Percentiles rank a stretch among this genome's conserved stretches.
These are phyloP conservation scores for Agapanthus africanus DNA, from an alignment of 106 monocot species.

Conservation along the genomic window DNA sequence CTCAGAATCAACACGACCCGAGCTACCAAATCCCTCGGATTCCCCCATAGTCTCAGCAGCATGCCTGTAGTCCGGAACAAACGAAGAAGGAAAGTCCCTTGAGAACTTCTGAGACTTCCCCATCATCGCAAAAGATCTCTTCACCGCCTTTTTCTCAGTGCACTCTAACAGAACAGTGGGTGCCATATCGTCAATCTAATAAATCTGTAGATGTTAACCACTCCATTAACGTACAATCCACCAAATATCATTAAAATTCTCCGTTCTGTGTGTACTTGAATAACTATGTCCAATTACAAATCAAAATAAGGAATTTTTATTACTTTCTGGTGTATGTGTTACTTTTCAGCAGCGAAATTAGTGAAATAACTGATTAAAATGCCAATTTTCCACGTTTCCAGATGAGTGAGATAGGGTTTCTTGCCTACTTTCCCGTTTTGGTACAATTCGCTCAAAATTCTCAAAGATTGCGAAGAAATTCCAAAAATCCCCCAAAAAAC, in stretches of 20 bases:
- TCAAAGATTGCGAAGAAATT: not conserved
- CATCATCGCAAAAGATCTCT: conserved; percentile 34
- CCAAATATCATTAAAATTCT: not conserved
- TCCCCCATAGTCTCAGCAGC: conserved; percentile 47
- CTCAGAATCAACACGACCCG: conserved; percentile 46
- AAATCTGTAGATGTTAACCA: conserved; percentile 10
- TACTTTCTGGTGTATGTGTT: not conserved
- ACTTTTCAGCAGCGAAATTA: not conserved
- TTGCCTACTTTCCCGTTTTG: not conserved
- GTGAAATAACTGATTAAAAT: not conserved
- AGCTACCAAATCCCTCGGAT: conserved; percentile 55
- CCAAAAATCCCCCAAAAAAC: not conserved
- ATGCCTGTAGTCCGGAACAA: conserved; percentile 36
- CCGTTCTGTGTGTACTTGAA: not conserved
- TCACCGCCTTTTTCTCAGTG: conserved; percentile 15
- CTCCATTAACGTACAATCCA: conserved; percentile 3
- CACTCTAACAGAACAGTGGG: conserved; percentile 38
- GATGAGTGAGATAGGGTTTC: not conserved
- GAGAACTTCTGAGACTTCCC: conserved; percentile 50
- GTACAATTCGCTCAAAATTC: not conserved
- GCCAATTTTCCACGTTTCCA: not conserved
- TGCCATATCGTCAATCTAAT: conserved; percentile 27
- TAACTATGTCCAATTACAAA: not conserved
- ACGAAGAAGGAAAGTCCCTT: conserved; percentile 23
- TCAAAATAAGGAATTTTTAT: not conserved